Conservation (phyloP, 768 basidiomycete species). For the Leucocoprinus sp. region DNA sequence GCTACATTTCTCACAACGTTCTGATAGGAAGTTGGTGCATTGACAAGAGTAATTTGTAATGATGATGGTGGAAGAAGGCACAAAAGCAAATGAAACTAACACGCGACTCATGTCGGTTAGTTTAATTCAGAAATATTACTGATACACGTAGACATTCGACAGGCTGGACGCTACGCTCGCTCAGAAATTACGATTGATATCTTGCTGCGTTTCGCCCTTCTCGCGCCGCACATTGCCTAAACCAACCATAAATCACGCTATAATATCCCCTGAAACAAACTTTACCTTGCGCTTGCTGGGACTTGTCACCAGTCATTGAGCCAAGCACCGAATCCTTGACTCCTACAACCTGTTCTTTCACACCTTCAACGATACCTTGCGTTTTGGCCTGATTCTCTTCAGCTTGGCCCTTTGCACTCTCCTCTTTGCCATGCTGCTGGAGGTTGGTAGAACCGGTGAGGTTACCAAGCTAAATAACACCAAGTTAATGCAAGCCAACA, state of each 20-base stretch:
- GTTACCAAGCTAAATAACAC: constrained; percentile 22
- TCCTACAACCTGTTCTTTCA: constrained; percentile 32
- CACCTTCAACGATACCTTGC: constrained; percentile 39
- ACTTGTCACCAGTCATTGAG: constrained; percentile 38
- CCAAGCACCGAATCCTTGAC: constrained; percentile 39
- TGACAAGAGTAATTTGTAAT: too few species aligned
- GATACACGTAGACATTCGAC: not conserved
- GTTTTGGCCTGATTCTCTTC: constrained; percentile 38
- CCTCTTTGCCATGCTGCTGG: constrained; percentile 36
- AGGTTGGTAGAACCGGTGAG: constrained; percentile 35
- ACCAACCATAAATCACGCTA: constrained; percentile 1
- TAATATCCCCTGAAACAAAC: too few species aligned
- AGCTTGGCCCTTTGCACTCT: constrained; percentile 38
- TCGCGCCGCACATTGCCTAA: constrained; percentile 45
- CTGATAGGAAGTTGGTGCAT: too few species aligned
- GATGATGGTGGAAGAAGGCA: too few species aligned
- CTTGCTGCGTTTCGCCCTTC: constrained; percentile 31
- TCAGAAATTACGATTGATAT: constrained; percentile 9
- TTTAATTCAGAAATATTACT: not conserved
- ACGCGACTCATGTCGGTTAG: too few species aligned
- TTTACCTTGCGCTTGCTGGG: constrained; percentile 31
- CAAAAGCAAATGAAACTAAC: too few species aligned
- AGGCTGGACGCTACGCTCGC: too few species aligned
- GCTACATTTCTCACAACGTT: too few species aligned
- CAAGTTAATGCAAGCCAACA: not conserved